These are phyloP conservation scores for Aspergillus eucalypticola DNA, from an alignment of 2,329 filamentous ascomycete genomes.

Conservation along the genomic window DNA sequence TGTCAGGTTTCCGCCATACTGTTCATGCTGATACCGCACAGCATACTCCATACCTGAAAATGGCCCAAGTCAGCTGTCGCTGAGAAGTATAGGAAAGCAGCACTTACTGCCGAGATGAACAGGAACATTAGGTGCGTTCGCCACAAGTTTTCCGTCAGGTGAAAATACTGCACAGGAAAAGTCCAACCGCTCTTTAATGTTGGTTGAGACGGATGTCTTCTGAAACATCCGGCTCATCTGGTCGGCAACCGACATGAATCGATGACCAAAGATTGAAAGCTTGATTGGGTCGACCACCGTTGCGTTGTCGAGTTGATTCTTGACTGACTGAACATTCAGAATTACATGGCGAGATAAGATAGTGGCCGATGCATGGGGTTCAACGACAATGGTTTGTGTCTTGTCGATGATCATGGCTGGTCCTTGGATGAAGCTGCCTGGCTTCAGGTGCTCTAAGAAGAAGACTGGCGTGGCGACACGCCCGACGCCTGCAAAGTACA, in stretches of 20 bases:
- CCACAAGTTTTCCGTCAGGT: slow-evolving; percentile 71
- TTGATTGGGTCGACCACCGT: slow-evolving; percentile 51
- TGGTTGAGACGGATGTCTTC: slow-evolving; percentile 59
- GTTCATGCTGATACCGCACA: slow-evolving; percentile 73
- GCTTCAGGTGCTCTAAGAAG: slow-evolving; percentile 37
- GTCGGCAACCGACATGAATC: slow-evolving; percentile 62
- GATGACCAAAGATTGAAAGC: slow-evolving; percentile 57
- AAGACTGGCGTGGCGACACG: slow-evolving; percentile 40
- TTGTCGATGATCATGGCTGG: slow-evolving; percentile 77
- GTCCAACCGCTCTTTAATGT: slow-evolving; percentile 83
- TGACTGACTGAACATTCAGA: background rate
- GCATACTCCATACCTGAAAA: slow-evolving; percentile 68
- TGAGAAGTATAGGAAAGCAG: background rate
- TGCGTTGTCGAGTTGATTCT: slow-evolving; percentile 48
- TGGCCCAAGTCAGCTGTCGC: background rate
- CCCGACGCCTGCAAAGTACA: slow-evolving; percentile 39
- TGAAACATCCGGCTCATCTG: slow-evolving; percentile 61
- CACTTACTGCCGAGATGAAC: slow-evolving; percentile 69
- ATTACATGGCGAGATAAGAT: slow-evolving; percentile 61
- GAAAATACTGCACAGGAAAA: slow-evolving; percentile 84
- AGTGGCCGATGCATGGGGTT: slow-evolving; percentile 72
- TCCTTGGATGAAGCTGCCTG: slow-evolving; percentile 50
- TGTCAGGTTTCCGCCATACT: slow-evolving; percentile 76
- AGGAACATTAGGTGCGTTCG: slow-evolving; percentile 70
- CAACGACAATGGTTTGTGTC: slow-evolving; percentile 83